Evolutionary conservation across 1,284 basidiomycete genomes (phyloP).

Genomic region (Somion occarium): DNA sequence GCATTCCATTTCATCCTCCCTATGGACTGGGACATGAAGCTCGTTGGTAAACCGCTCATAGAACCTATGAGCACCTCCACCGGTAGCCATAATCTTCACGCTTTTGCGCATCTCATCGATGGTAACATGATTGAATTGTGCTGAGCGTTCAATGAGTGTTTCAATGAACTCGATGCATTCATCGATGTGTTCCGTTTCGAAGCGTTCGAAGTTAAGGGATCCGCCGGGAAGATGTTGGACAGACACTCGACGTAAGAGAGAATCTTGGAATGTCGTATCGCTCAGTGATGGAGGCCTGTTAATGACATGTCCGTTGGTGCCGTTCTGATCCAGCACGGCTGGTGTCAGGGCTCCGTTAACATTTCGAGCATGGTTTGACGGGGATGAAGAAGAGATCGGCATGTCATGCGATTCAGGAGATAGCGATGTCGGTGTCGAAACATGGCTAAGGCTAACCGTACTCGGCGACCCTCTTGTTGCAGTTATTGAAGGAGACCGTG

Average conservation of each 20-base stretch:
- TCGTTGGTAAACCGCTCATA: conserved; percentile 77
- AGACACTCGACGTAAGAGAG: conserved; percentile 63
- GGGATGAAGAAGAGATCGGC: conserved; percentile 15
- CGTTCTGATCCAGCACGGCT: conserved; percentile 54
- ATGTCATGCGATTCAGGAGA: conserved; percentile 41
- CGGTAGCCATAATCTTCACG: conserved; percentile 98
- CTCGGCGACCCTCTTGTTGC: conserved; percentile 50
- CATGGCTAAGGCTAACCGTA: conserved; percentile 38
- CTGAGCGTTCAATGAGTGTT: conserved; percentile 83
- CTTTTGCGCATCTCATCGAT: conserved; percentile 88
- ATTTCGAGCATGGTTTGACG: conserved; percentile 9
- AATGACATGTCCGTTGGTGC: conserved; percentile 11
- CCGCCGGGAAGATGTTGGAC: conserved; percentile 91
- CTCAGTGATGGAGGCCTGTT: conserved; percentile 36
- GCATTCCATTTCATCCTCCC: conserved; percentile 99
- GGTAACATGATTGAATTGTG: conserved; percentile 83
- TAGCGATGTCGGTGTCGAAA: conserved; percentile 45
- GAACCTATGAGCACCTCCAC: conserved; percentile 95
- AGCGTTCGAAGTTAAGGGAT: conserved; percentile 96
- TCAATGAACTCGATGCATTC: conserved; percentile 88
- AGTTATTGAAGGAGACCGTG: conserved; percentile 59
- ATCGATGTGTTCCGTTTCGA: conserved; percentile 89
- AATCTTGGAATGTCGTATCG: conserved; percentile 51
- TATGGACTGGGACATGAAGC: conserved; percentile 80
- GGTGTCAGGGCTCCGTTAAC: conserved; percentile 81